These are phyloP conservation scores for Cunninghamia lanceolata DNA, from an alignment of 75 land plant species.

Conservation along the genomic window DNA sequence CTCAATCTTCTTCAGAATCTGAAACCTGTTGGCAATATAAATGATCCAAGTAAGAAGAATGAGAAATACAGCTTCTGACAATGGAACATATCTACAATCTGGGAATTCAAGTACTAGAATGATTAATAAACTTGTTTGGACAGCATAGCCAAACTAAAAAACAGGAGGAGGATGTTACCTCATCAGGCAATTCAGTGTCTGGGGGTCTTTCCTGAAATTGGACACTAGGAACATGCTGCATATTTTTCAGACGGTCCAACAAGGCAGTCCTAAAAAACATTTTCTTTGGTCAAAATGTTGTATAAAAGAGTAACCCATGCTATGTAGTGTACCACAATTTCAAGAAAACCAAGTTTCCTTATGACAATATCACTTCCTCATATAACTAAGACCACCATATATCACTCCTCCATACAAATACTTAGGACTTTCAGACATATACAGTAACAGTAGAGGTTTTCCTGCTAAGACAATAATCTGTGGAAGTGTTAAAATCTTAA, in stretches of 20 bases:
- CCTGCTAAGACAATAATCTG: neutral
- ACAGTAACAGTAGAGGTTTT: neutral
- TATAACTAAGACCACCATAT: neutral
- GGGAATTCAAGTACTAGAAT: neutral
- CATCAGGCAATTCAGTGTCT: conserved; percentile 42
- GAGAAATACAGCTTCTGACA: neutral
- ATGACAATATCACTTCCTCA: neutral
- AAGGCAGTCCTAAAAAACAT: conserved; percentile 34
- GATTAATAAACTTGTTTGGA: neutral
- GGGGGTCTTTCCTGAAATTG: conserved; percentile 64
- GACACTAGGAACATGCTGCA: conserved; percentile 72
- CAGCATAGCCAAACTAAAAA: neutral
- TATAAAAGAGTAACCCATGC: neutral
- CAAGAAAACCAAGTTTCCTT: neutral
- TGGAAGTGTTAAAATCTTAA: neutral
- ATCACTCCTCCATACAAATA: neutral
- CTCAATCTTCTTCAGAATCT: conserved; percentile 47
- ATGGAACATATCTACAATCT: neutral
- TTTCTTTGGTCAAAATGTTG: neutral
- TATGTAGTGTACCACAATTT: neutral
- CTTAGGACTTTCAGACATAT: neutral
- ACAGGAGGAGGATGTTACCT: conserved; percentile 22
- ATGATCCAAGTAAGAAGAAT: neutral
- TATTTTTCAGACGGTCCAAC: conserved; percentile 57
- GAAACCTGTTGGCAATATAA: conserved; percentile 41